Evolutionary conservation across 2,329 filamentous ascomycete genomes (phyloP), one percentile per base, ranked within the genome.

Genomic region (Macrophomina tecta): DNA sequence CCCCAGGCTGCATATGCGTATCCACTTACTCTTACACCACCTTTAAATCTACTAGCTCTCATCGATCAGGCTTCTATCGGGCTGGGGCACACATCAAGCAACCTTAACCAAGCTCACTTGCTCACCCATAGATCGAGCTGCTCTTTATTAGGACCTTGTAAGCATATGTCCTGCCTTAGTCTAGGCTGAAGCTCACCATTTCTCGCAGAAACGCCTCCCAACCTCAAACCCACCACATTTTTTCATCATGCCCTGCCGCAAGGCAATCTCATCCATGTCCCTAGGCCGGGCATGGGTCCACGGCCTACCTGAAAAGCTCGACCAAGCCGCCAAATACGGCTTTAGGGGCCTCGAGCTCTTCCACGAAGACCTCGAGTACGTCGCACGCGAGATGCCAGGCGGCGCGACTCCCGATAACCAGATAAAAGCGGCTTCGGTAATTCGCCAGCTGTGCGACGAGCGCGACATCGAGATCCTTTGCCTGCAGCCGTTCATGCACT

Each of bases 401-500:
- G 77, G 78, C 38, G 73, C 80, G 32, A 79, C 77, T 2, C 71
- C 78, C 14, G 73, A 80, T 9, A 83, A 83, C 70, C 82, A 89
- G 46, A 72, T 91, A 23, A 73, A 80, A 5, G 90, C 90, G 1
- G 89, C 91, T 32, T 75, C 78, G 3, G 78, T 84, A 58, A 84
- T 91, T 67, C 82, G 82, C 32, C 73, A 78, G 0, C 82, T 92
- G 51, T 91, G 89, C 77, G 76, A 82, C 30, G 79, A 82, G 2
- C 82, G 87, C 32, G 77, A 75, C 38, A 82, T 92, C 28, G 72
- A 80, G 9, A 86, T 92, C 70, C 82, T 92, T 70, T 89, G 87
- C 69, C 83, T 94, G 0, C 91, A 93, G 73, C 92, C 92, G 0
- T 94, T 94, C 75, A 86, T 87, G 80, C 87, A 92, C 78, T 93